A percentile compares a stretch with the other conserved stretches of the same genome.
Conservation (phyloP, 1,284 basidiomycete species). For the Cryptococcus neoformans region DNA sequence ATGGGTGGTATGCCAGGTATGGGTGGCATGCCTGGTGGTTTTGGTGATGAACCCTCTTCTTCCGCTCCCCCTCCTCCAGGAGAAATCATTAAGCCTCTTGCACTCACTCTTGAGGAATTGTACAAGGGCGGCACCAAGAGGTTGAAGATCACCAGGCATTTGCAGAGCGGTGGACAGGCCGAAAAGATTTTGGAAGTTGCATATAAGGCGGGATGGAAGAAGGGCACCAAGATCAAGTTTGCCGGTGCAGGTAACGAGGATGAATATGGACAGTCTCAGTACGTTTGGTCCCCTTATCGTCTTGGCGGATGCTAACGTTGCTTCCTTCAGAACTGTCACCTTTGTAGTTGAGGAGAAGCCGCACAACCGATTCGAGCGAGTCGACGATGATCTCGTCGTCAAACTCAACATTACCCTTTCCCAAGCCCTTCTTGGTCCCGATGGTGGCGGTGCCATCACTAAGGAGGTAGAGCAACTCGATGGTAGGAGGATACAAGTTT, state of each 20-base stretch:
- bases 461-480: constrained; percentile 66
- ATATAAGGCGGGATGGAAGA: constrained; percentile 67
- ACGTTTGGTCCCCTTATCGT: constrained; percentile 11
- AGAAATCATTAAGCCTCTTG: constrained; percentile 80
- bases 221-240: constrained; percentile 88
- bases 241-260: constrained; percentile 82
- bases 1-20: constrained; percentile 29
- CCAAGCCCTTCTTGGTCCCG: constrained; percentile 66
- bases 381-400: constrained; percentile 73
- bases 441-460: constrained; percentile 51
- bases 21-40: constrained; percentile 59
- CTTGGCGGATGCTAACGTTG: constrained; percentile 30
- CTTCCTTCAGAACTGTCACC: constrained; percentile 55
- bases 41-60: constrained; percentile 22
- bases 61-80: constrained; percentile 51
- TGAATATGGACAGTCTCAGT: constrained; percentile 67
- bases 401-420: constrained; percentile 68
- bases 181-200: constrained; percentile 88
- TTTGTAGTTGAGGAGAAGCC: constrained; percentile 91
- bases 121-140: constrained; percentile 84
- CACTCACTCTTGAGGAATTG: constrained; percentile 85
- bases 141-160: constrained; percentile 77
- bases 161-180: constrained; percentile 70
- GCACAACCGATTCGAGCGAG: constrained; percentile 67
- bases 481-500: constrained; percentile 67